Evolutionary conservation across 192 early-diverging fungal genomes (phyloP).

Genomic region (Backusella parvicylindrica): DNA sequence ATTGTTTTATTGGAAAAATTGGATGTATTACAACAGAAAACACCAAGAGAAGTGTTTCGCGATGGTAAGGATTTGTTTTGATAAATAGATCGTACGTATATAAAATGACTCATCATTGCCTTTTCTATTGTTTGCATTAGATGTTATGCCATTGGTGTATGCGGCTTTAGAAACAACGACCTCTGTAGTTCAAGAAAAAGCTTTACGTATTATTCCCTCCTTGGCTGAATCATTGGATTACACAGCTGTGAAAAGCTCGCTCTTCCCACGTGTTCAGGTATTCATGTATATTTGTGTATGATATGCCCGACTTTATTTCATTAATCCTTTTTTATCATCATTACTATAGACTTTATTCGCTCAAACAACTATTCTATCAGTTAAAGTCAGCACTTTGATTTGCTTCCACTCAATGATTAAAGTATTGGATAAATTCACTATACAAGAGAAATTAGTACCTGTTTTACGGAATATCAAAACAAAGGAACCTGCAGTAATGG

Average conservation of each 20-base stretch:
- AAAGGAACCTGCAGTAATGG: slow-evolving; percentile 72
- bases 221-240: slow-evolving; percentile 57
- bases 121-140: slow-evolving; percentile 26
- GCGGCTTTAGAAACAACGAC: slow-evolving; percentile 54
- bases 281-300: background rate
- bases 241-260: slow-evolving; percentile 54
- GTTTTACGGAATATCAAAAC: slow-evolving; percentile 71
- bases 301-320: background rate
- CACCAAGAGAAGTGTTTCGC: slow-evolving; percentile 56
- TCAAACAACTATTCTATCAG: slow-evolving; percentile 61
- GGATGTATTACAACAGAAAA: slow-evolving; percentile 63
- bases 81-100: background rate
- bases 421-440: slow-evolving; percentile 63
- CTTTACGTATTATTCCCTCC: slow-evolving; percentile 56
- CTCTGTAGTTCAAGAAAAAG: slow-evolving; percentile 62
- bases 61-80: slow-evolving; percentile 37
- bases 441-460: slow-evolving; percentile 76
- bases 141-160: slow-evolving; percentile 76
- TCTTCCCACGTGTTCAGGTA: slow-evolving; percentile 72
- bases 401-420: slow-evolving; percentile 69
- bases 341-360: slow-evolving; percentile 55
- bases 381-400: slow-evolving; percentile 67
- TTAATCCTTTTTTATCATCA: background rate
- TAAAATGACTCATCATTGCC: background rate
- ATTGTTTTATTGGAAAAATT: slow-evolving; percentile 65